Evolutionary conservation across 169 alveolate genomes (phyloP).

Genomic region (Eimeria acervulina): DNA sequence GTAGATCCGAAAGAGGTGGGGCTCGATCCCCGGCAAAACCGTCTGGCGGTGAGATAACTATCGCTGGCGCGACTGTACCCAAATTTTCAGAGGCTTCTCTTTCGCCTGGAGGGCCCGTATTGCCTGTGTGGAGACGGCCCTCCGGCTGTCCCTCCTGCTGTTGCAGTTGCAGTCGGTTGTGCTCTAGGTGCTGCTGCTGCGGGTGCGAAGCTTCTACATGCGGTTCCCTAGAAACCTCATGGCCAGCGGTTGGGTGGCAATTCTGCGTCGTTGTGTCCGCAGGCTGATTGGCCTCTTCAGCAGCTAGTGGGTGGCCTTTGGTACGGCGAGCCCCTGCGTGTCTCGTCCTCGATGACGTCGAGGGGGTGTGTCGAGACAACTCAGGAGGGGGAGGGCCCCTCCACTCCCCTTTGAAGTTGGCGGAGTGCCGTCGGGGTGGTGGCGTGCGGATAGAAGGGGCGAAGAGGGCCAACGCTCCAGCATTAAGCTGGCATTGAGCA

Average conservation of each 20-base stretch:
- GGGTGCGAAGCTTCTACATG: neutral
- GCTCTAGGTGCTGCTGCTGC: slow-evolving; percentile 54
- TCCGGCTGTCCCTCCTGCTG: slow-evolving; percentile 4
- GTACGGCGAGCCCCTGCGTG: neutral
- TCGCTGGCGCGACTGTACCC: slow-evolving; percentile 2
- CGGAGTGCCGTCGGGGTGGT: slow-evolving; percentile 20
- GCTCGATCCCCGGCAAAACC: neutral
- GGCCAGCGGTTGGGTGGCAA: neutral
- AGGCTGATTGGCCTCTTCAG: slow-evolving; percentile 36
- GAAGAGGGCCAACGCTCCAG: slow-evolving; percentile 66
- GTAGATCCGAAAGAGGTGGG: neutral
- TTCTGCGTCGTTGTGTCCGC: slow-evolving; percentile 3
- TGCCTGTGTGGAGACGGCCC: neutral
- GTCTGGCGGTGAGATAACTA: neutral
- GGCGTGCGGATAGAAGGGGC: slow-evolving; percentile 74
- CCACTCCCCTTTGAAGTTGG: slow-evolving; percentile 16
- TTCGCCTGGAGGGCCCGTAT: neutral
- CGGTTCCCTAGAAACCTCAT: slow-evolving; percentile 4
- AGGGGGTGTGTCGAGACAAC: neutral
- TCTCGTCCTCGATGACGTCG: slow-evolving; percentile 44
- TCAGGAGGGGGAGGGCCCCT: slow-evolving; percentile 6
- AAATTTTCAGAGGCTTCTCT: neutral
- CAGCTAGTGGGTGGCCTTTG: slow-evolving; percentile 9
- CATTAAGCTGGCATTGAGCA: slow-evolving; percentile 37
- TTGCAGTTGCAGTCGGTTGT: neutral